phyloP scores from a whole-genome alignment of 257 asterid genomes.

The Fraxinus americana region DNA sequence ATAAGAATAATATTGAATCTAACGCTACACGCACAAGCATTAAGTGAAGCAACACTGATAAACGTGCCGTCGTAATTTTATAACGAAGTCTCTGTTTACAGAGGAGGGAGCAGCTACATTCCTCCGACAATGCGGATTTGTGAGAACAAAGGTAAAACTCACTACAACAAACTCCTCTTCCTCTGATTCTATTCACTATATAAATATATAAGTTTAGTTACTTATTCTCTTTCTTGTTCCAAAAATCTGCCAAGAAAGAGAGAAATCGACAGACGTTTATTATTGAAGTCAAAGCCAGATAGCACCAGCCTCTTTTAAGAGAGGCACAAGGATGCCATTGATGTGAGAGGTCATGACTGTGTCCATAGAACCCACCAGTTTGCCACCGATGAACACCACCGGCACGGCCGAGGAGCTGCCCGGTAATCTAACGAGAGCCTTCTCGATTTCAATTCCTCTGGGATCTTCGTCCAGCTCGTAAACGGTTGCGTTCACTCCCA shows the following conservation, averaged over 20 bases:
- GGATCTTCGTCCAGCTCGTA: slow-evolving; percentile 46
- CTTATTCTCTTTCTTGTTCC: neutral
- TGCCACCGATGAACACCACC: slow-evolving; percentile 52
- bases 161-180: neutral
- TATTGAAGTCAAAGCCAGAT: slow-evolving; percentile 44
- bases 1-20: neutral
- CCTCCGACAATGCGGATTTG: neutral
- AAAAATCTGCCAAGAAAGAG: neutral
- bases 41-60: neutral
- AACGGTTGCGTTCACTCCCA: slow-evolving; percentile 48
- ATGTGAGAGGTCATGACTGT: slow-evolving; percentile 47
- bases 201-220: neutral
- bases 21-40: neutral
- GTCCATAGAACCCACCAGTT: slow-evolving; percentile 45
- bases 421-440: slow-evolving; percentile 28
- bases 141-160: neutral
- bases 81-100: neutral
- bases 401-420: slow-evolving; percentile 41
- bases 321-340: slow-evolving; percentile 47
- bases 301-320: slow-evolving; percentile 62
- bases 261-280: neutral
- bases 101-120: slow-evolving; percentile 10
- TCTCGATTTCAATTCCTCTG: slow-evolving; percentile 28
- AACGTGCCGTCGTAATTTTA: neutral
- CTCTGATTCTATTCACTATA: neutral